Percentiles rank a stretch among this genome's conserved stretches.
These are phyloP conservation scores for Clarireedia homoeocarpa DNA, from an alignment of 2,329 filamentous ascomycete genomes.

Conservation along the genomic window DNA sequence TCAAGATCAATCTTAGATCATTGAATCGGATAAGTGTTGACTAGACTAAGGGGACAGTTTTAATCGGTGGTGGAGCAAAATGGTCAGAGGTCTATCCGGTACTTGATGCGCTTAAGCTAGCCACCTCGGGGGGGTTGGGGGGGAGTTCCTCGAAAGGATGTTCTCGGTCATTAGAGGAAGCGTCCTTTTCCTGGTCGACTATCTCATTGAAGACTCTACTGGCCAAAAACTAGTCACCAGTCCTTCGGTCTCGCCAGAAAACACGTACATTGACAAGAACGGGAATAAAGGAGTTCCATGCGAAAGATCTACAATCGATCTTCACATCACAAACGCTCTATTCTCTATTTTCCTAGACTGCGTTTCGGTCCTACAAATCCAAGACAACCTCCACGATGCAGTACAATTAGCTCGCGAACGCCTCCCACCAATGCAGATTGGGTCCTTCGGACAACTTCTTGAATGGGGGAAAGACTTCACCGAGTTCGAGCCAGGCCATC, in stretches of 20 bases:
- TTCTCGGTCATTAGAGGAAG: constrained; percentile 28
- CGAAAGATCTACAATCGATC: constrained; percentile 41
- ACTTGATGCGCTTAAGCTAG: too few species aligned
- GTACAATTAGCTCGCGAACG: background rate
- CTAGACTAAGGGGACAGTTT: too few species aligned
- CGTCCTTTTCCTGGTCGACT: constrained; percentile 30
- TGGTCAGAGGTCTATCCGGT: too few species aligned
- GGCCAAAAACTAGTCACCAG: constrained; percentile 29
- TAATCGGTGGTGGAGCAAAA: too few species aligned
- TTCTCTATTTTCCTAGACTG: constrained; percentile 28
- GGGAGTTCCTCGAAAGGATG: constrained; percentile 23
- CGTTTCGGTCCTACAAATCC: background rate
- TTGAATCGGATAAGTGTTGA: too few species aligned
- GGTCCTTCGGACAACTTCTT: constrained; percentile 31
- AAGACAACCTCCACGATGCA: background rate
- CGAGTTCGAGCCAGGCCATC: constrained; percentile 36
- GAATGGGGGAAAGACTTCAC: constrained; percentile 35
- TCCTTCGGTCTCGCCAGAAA: constrained; percentile 34
- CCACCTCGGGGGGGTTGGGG: constrained; percentile 16
- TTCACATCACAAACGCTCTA: constrained; percentile 35
- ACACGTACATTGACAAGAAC: constrained; percentile 23
- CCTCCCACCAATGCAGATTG: constrained; percentile 18
- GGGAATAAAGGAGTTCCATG: constrained; percentile 29
- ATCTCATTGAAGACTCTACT: constrained; percentile 26
- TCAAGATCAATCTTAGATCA: too few species aligned